Percentiles rank a stretch among this genome's conserved stretches.
These are phyloP conservation scores for Magnolia sinica DNA, from an alignment of 164 flowering plant genomes.

Conservation along the genomic window DNA sequence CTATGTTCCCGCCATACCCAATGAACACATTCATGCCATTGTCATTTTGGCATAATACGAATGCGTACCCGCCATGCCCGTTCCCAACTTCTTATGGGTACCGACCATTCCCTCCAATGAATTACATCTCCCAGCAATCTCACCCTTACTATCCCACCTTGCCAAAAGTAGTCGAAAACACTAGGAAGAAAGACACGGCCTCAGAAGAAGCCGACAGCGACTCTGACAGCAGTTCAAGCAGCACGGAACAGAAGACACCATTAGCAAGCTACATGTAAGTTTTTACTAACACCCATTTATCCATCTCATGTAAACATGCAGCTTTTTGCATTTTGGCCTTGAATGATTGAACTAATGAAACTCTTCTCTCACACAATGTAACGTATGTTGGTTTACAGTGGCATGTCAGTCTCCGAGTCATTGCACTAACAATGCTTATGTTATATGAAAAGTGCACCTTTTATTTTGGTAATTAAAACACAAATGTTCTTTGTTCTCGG, in stretches of 20 bases:
- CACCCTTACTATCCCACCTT: slow-evolving; percentile 28
- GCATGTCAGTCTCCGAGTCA: too few relatives aligned
- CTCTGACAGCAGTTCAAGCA: slow-evolving; percentile 42
- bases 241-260: slow-evolving; percentile 24
- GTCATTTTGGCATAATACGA: slow-evolving; percentile 44
- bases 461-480: too few relatives aligned
- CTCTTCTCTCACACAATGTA: too few relatives aligned
- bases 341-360: too few relatives aligned
- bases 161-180: slow-evolving; percentile 17
- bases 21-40: slow-evolving; percentile 37
- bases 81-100: slow-evolving; percentile 33
- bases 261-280: slow-evolving; percentile 14
- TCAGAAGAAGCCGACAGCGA: slow-evolving; percentile 28
- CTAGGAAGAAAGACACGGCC: slow-evolving; percentile 15
- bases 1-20: slow-evolving; percentile 32
- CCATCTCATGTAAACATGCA: not conserved
- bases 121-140: slow-evolving; percentile 27
- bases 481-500: too few relatives aligned
- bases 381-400: too few relatives aligned
- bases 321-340: not conserved
- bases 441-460: too few relatives aligned
- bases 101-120: slow-evolving; percentile 22
- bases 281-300: not conserved
- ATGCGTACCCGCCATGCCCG: slow-evolving; percentile 28
- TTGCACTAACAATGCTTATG: too few relatives aligned